Evolutionary conservation across 352 stramenopile species (phyloP).

Genomic region (Pythium apleroticum): DNA sequence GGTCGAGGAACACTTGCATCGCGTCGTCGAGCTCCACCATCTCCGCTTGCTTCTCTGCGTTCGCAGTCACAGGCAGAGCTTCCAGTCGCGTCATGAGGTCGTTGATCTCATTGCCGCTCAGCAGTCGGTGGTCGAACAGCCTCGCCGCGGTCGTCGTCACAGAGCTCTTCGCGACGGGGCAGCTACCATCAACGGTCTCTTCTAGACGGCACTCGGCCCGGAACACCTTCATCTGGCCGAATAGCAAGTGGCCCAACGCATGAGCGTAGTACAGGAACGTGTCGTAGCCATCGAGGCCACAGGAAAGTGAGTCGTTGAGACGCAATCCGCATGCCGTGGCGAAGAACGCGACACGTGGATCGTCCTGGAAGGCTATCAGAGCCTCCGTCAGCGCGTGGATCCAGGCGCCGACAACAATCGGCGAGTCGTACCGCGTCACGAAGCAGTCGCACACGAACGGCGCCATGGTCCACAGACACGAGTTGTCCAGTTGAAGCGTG

Average conservation of each 20-base stretch:
- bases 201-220: constrained; percentile 49
- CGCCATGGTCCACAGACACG: constrained; percentile 46
- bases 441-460: constrained; percentile 80
- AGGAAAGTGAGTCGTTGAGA: not conserved
- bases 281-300: constrained; percentile 38
- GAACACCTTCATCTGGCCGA: constrained; percentile 75
- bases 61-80: constrained; percentile 22
- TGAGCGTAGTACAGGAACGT: constrained; percentile 72
- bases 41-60: not conserved
- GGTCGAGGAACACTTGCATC: constrained; percentile 55
- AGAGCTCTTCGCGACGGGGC: constrained; percentile 36
- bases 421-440: constrained; percentile 48
- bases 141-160: constrained; percentile 33
- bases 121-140: constrained; percentile 45
- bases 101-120: constrained; percentile 39
- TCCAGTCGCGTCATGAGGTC: constrained; percentile 38
- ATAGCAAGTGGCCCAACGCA: constrained; percentile 60
- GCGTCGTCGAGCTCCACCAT: constrained; percentile 66
- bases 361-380: constrained; percentile 40
- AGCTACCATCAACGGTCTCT: constrained; percentile 54
- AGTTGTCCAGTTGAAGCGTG: constrained; percentile 54
- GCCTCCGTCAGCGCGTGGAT: constrained; percentile 52
- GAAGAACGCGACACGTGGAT: constrained; percentile 69
- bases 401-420: constrained; percentile 48
- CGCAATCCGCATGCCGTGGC: constrained; percentile 38